Conservation (phyloP, 208 protist genomes). For the Wallacemonas sp. region DNA sequence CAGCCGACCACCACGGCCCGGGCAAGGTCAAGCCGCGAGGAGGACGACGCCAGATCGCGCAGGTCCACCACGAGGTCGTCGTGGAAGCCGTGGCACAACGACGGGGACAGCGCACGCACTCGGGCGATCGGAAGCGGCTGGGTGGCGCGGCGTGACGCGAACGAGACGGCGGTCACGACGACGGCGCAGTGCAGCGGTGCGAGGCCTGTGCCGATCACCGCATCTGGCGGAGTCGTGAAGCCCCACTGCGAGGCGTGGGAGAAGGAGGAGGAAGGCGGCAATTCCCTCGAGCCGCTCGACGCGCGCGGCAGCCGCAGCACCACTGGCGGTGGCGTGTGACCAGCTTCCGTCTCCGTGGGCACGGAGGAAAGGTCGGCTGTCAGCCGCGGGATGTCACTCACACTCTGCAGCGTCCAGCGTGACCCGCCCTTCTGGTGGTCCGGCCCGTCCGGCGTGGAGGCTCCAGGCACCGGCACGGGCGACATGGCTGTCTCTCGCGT, state of each 20-base stretch:
- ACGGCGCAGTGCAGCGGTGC: conserved; percentile 24
- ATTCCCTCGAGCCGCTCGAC: too few relatives aligned
- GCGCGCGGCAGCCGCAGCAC: too few relatives aligned
- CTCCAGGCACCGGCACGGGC: too few relatives aligned
- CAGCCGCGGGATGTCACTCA: neutral
- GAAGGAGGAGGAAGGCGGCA: too few relatives aligned
- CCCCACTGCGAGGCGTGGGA: too few relatives aligned
- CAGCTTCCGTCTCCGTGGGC: neutral
- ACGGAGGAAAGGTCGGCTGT: neutral
- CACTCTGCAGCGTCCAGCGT: neutral
- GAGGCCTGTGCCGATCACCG: neutral
- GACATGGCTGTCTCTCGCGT: neutral
- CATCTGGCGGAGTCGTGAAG: neutral
- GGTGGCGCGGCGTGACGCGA: conserved; percentile 18
- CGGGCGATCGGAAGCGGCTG: conserved; percentile 35
- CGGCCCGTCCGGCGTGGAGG: neutral
- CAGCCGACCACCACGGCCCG: conserved; percentile 3
- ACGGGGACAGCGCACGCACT: conserved; percentile 21
- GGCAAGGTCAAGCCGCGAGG: neutral
- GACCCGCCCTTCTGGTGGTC: neutral
- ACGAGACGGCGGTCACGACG: conserved; percentile 49
- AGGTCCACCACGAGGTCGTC: conserved; percentile 10
- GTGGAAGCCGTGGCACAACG: neutral
- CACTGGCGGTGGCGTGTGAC: neutral
- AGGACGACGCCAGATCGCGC: neutral